These are phyloP conservation scores for Backusella luteola DNA, from an alignment of 192 early-diverging fungal species.

Conservation along the genomic window DNA sequence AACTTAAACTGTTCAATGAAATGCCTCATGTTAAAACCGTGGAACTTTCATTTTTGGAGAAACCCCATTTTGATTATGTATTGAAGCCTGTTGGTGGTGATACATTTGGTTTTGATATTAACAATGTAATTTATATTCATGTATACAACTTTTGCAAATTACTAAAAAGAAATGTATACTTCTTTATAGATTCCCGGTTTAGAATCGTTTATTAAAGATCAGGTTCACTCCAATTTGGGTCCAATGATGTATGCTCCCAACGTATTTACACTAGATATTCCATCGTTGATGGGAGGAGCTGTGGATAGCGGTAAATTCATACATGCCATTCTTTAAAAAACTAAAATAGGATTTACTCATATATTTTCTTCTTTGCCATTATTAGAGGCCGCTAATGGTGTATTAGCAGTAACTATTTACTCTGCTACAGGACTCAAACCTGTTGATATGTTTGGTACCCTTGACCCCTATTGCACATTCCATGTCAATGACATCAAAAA, in stretches of 20 bases:
- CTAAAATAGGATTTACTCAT: neutral
- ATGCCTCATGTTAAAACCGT: conserved; percentile 86
- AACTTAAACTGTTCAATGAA: conserved; percentile 79
- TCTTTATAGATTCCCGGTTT: conserved; percentile 72
- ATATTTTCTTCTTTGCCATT: neutral
- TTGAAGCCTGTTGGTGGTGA: conserved; percentile 87
- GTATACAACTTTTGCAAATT: neutral
- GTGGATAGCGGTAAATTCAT: conserved; percentile 43
- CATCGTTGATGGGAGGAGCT: conserved; percentile 67
- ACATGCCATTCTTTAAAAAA: neutral
- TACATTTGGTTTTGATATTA: conserved; percentile 82
- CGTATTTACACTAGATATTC: conserved; percentile 75
- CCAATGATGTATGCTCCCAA: conserved; percentile 88
- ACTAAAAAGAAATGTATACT: neutral
- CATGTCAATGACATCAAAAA: conserved; percentile 62
- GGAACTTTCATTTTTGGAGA: conserved; percentile 79
- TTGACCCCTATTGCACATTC: conserved; percentile 85
- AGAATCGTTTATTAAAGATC: conserved; percentile 70
- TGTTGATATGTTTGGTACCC: conserved; percentile 79
- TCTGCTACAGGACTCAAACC: conserved; percentile 83
- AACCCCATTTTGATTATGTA: conserved; percentile 82
- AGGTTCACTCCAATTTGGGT: conserved; percentile 65
- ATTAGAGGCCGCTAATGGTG: conserved; percentile 76
- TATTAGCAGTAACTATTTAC: conserved; percentile 77
- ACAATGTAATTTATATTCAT: conserved; percentile 49